Evolutionary conservation across 345 rosid genomes (phyloP), one percentile per base, ranked within the genome.

Genomic region (Viola odorata): DNA sequence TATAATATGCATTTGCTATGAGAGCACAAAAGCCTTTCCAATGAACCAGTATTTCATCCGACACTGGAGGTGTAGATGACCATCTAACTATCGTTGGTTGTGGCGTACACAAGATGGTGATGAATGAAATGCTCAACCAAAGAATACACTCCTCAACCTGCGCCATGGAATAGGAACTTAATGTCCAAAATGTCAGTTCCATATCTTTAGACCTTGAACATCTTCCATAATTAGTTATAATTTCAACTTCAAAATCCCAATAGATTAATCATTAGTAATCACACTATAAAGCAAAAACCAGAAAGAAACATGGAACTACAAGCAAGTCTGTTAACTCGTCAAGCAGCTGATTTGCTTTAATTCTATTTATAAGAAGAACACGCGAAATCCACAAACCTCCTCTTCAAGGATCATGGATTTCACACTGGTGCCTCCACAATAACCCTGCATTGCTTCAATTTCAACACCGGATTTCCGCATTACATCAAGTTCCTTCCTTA

Each of bases 21-120:
- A 91, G 75, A 32, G 92, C 92, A 62, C 95, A 89, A 70, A 91
- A 91, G 63, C 98, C 98, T 77, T 82, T 84, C 95, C 96, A 89
- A n/a, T 74, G 74, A 51, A 70, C 72, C 57, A 72, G 80, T 53
- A 69, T 75, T 50, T 86, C 85, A 60, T 81, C 82, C 0, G 96
- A 85, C 41, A 85, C 96, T 0, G 92, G 72, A 12, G 91, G 76
- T 23, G 76, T 65, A 56, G 92, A 76, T 41, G 98, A 91, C 96
- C 98, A 89, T 69, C 98, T 80, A 38, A 89, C 81, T 0, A 91
- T 64, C 3, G 98, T 89, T 37, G 89, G 98, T 65, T 91, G 96
- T 14, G 98, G 98, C 0, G 98, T 91, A 64, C 98, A 91, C 82
- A 91, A 74, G 64, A 91, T 91, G 39, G 92, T 91, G 63, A 91